These are phyloP conservation scores for Colletotrichum sansevieriae DNA, from an alignment of 2,329 filamentous ascomycete genomes.

Conservation along the genomic window DNA sequence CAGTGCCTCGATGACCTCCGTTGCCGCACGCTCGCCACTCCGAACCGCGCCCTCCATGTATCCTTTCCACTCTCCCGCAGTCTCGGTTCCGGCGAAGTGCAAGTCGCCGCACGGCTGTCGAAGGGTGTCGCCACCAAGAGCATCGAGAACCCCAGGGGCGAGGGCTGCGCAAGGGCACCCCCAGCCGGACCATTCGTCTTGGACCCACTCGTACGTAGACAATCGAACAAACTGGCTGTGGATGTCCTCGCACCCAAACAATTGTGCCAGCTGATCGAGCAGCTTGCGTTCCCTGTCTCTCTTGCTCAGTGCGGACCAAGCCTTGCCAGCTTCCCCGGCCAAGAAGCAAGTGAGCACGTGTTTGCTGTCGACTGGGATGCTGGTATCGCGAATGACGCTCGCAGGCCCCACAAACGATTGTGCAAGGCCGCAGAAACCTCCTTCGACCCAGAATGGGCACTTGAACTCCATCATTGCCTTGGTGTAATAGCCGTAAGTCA, in stretches of 20 bases:
- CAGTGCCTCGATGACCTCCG: conserved; percentile 52
- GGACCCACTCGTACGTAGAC: conserved; percentile 53
- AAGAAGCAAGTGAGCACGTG: conserved; percentile 58
- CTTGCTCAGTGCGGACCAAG: conserved; percentile 47
- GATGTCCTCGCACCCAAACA: conserved; percentile 44
- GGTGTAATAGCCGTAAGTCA: conserved; percentile 61
- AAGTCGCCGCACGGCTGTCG: conserved; percentile 52
- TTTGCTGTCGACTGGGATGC: conserved; percentile 46
- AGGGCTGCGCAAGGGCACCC: conserved; percentile 56
- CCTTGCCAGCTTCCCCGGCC: conserved; percentile 50
- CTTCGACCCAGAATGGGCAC: conserved; percentile 53
- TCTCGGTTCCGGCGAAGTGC: conserved; percentile 67
- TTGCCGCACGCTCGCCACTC: conserved; percentile 61
- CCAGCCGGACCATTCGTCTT: conserved; percentile 54
- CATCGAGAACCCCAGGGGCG: conserved; percentile 54
- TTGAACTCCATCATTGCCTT: conserved; percentile 63
- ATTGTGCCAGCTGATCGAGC: conserved; percentile 46
- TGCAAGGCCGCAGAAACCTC: conserved; percentile 59
- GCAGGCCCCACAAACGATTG: conserved; percentile 61
- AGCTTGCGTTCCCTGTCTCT: conserved; percentile 44
- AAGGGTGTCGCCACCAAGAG: conserved; percentile 49
- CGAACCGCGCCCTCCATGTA: conserved; percentile 71
- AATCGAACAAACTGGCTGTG: conserved; percentile 49
- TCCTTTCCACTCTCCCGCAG: conserved; percentile 64
- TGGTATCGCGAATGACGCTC: conserved; percentile 60